These are phyloP conservation scores for Penicillium ochrochloron DNA, from an alignment of 495 filamentous ascomycete genomes.

Conservation along the genomic window DNA sequence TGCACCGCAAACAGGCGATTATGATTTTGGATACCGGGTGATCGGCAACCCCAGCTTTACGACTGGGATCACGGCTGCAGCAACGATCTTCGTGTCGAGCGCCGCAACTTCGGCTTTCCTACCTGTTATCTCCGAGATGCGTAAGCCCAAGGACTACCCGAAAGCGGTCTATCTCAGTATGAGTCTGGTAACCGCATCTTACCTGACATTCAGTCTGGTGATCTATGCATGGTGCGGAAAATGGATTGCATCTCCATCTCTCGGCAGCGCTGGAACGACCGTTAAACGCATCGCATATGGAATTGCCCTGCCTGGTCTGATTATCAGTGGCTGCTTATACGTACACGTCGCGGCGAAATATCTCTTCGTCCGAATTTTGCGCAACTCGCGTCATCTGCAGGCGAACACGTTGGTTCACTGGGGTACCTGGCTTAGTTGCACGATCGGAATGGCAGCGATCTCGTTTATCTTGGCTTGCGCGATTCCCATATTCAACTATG, in stretches of 20 bases:
- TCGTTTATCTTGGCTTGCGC: slow-evolving; percentile 70
- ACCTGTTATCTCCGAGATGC: slow-evolving; percentile 77
- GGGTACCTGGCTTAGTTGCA: slow-evolving; percentile 61
- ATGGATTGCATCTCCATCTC: slow-evolving; percentile 69
- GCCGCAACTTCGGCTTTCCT: slow-evolving; percentile 72
- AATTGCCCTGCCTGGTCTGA: slow-evolving; percentile 68
- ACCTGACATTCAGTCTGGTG: slow-evolving; percentile 52
- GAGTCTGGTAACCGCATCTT: slow-evolving; percentile 64
- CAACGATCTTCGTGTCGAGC: slow-evolving; percentile 49
- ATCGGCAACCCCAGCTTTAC: slow-evolving; percentile 41
- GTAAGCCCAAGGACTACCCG: slow-evolving; percentile 64
- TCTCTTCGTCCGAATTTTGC: slow-evolving; percentile 64
- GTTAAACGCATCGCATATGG: slow-evolving; percentile 74
- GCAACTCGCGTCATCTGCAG: slow-evolving; percentile 58
- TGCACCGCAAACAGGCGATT: slow-evolving; percentile 40
- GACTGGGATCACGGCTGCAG: slow-evolving; percentile 43
- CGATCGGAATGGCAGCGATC: slow-evolving; percentile 56
- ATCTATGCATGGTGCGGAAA: slow-evolving; percentile 75
- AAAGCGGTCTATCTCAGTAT: slow-evolving; percentile 69
- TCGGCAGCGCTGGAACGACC: slow-evolving; percentile 65
- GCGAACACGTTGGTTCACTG: slow-evolving; percentile 53
- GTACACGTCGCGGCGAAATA: slow-evolving; percentile 65
- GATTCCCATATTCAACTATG: slow-evolving; percentile 71
- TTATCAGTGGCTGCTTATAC: slow-evolving; percentile 64
- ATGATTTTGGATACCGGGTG: slow-evolving; percentile 52